Evolutionary conservation across 352 stramenopile genomes (phyloP), one percentile per base, ranked within the genome.

Genomic region (Globisporangium nagaii): DNA sequence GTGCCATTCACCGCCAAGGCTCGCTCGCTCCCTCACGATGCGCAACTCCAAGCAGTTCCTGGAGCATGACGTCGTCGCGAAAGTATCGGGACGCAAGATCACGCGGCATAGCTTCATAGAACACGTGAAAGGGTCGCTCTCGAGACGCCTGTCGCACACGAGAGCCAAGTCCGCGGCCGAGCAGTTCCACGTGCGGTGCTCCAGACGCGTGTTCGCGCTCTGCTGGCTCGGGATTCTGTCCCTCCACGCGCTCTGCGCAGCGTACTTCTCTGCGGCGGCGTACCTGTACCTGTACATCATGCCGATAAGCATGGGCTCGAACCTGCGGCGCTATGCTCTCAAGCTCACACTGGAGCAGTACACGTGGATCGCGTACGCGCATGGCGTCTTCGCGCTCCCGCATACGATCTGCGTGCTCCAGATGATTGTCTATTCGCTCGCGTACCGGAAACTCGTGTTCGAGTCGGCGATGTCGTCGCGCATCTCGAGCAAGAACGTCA

Each of bases 221-320:
- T 60, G 34, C 8, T 64, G 57, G 51, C 13, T 59, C 9, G 11
- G 27, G 1, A 55, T 64, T 11, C 17, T 64, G 30, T 2, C 50
- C 1, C 25, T 53, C 3, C 51, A 64, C 22, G 28, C 28, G 4
- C 3, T 64, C 4, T 64, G 57, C 42, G 49, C 41, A 0, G 50
- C 36, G 20, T 64, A 60, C 52, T 64, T 60, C 27, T 20, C 43
- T 4, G 52, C 36, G 1, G 50, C 41, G 3, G 24, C 41, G 42
- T 64, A 64, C 35, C n/a, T 64, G 4, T 64, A 64, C 41, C 28
- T 41, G 11, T 60, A 56, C 35, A 60, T 64, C 50, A 64, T 55
- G 57, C 28, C 51, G n/a, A 30, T 32, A 4, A 60, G 41, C 42
- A 35, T 64, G 17, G 50, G 57, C 28, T 55, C 42, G 17, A 64